Base-by-base conservation (phyloP, 2,329 filamentous ascomycete genomes). In the Metarhizium anisopliae region DNA sequence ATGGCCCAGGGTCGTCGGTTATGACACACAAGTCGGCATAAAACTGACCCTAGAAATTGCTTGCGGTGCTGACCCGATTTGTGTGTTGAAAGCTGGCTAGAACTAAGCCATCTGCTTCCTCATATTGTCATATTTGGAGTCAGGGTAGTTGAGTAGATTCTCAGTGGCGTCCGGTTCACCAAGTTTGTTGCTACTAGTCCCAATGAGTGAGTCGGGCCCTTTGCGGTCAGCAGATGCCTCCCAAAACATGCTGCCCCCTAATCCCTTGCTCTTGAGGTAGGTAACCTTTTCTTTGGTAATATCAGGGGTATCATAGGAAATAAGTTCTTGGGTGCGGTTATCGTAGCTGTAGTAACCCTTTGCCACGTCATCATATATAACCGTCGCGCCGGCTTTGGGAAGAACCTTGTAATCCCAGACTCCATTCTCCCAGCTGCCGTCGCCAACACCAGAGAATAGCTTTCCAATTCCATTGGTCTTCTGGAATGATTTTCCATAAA, bases 241-340 rank as follows among this genome's bases (percentile, higher is more conserved):
- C 89, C 89, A 95, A 80, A 89, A 95, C 88, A 94, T 93, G 35
- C 81, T 84, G 29, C 89, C 90, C 3, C 85, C 89, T 1, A 94
- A 76, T 0, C 82, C 78, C 55, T 77, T 75, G 52, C 71, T 64
- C 68, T 79, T 77, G 62, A 91, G 80, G 67, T 86, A 93, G 2
- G 73, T 64, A 5, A 83, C 82, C 73, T 94, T 95, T 61, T 72
- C 66, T 52, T 72, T 68, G 35, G 84, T 77, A 62, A 85, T 79
- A 32, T 74, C 72, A 0, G 83, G 79, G 1, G 80, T 89, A 66
- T 88, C 84, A 67, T 89, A 95, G 25, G 82, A 85, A 59, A 95
- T 77, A 71, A 95, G 81, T 60, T 83, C 82, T 56, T 78, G 73
- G 6, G 76, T 74, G 1, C 63, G 65, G 1, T 73, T 60, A 67